phyloP scores from a whole-genome alignment of 495 filamentous ascomycete genomes.

The Aspergillus cavernicola region DNA sequence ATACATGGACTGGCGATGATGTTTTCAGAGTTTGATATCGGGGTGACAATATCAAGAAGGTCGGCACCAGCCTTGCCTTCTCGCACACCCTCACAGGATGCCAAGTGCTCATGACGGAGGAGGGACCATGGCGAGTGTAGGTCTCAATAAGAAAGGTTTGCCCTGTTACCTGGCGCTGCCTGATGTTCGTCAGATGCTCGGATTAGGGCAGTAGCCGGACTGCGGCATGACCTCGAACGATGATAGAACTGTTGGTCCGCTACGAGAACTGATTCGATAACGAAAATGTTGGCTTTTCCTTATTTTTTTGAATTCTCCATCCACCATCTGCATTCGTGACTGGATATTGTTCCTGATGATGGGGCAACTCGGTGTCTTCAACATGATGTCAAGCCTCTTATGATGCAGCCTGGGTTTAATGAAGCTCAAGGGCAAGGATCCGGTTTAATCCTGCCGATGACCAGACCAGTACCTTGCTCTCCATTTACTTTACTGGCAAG shows the following conservation, averaged over 20 bases:
- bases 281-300: conserved; percentile 19
- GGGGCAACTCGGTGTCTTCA: conserved; percentile 15
- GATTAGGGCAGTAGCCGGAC: conserved; percentile 17
- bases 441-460: conserved; percentile 21
- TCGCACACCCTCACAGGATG: conserved; percentile 1
- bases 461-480: conserved; percentile 12
- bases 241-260: conserved; percentile 26
- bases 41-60: conserved; percentile 13
- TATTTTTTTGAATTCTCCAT: neutral
- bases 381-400: conserved; percentile 33
- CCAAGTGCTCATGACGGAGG: conserved; percentile 17
- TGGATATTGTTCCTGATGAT: conserved; percentile 1
- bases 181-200: conserved; percentile 27
- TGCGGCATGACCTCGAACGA: conserved; percentile 23
- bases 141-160: conserved; percentile 13
- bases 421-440: conserved; percentile 17
- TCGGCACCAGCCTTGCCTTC: conserved; percentile 6
- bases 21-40: conserved; percentile 9
- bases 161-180: conserved; percentile 20
- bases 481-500: conserved; percentile 14
- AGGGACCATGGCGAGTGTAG: neutral
- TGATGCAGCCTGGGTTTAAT: conserved; percentile 30
- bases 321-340: conserved; percentile 20
- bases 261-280: conserved; percentile 26
- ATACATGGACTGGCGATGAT: neutral